A percentile compares a stretch with the other conserved stretches of the same genome.
phyloP scores from a whole-genome alignment of 371 early-diverging fungal genomes.

The Mucor velutinosus region DNA sequence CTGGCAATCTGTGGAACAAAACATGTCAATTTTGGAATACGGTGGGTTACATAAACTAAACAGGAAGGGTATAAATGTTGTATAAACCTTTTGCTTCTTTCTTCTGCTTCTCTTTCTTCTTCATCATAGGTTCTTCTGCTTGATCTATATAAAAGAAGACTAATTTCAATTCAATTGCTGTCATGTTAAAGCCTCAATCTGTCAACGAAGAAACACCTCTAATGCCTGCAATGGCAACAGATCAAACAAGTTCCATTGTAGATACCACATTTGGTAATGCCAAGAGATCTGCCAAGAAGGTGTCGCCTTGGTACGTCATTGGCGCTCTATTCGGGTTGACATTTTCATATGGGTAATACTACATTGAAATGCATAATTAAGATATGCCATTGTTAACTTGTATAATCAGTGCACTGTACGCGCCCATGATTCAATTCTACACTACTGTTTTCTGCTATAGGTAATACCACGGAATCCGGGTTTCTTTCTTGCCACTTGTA shows the following conservation, averaged over 20 bases:
- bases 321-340: constrained; percentile 19
- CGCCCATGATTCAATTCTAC: constrained; percentile 37
- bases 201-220: neutral
- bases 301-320: constrained; percentile 36
- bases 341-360: constrained; percentile 24
- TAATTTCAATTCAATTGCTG: no score
- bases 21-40: neutral
- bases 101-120: neutral
- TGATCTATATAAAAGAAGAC: neutral
- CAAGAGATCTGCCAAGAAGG: neutral
- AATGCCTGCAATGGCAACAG: neutral
- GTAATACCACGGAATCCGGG: constrained; percentile 10
- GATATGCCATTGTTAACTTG: neutral
- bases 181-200: neutral
- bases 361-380: neutral
- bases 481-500: neutral
- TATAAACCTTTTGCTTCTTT: neutral
- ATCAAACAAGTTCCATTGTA: neutral
- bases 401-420: constrained; percentile 28
- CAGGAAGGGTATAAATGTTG: no score
- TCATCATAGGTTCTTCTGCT: neutral
- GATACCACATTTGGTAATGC: neutral
- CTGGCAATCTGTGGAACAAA: neutral
- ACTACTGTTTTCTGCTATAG: constrained; percentile 40
- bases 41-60: neutral